Conservation (phyloP, 371 early-diverging fungal species). For the Lichtheimia corymbifera region DNA sequence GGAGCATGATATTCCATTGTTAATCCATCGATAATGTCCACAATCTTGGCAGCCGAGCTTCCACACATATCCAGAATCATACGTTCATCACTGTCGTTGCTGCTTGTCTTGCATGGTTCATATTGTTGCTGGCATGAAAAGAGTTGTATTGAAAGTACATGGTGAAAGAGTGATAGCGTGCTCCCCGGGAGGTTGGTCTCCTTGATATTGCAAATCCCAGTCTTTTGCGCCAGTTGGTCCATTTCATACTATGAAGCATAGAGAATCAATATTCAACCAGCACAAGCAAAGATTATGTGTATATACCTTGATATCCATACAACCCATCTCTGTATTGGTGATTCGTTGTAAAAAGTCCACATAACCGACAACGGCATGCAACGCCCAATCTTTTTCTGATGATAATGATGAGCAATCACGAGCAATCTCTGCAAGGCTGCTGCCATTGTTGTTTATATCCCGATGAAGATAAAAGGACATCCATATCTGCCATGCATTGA, state of each 20-base stretch:
- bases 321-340: constrained; percentile 4
- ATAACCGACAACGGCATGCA: constrained; percentile 14
- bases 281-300: background rate
- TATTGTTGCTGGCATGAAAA: background rate
- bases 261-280: too few relatives aligned
- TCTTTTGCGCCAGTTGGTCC: too few relatives aligned
- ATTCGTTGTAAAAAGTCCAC: constrained; percentile 15
- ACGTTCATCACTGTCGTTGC: background rate
- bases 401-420: too few relatives aligned
- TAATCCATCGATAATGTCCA: constrained; percentile 16
- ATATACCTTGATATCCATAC: constrained; percentile 14
- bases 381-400: constrained; percentile 15
- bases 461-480: constrained; percentile 21
- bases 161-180: background rate
- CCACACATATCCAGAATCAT: constrained; percentile 16
- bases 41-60: constrained; percentile 13
- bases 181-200: background rate
- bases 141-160: background rate
- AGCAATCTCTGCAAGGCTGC: too few relatives aligned
- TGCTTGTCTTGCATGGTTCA: background rate
- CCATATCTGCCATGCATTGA: constrained; percentile 22
- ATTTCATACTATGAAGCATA: too few relatives aligned
- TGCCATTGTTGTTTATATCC: background rate
- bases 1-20: constrained; percentile 10
- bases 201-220: too few relatives aligned